phyloP scores from a whole-genome alignment of 176 grass and related monocot genomes.

The Bromus sterilis region DNA sequence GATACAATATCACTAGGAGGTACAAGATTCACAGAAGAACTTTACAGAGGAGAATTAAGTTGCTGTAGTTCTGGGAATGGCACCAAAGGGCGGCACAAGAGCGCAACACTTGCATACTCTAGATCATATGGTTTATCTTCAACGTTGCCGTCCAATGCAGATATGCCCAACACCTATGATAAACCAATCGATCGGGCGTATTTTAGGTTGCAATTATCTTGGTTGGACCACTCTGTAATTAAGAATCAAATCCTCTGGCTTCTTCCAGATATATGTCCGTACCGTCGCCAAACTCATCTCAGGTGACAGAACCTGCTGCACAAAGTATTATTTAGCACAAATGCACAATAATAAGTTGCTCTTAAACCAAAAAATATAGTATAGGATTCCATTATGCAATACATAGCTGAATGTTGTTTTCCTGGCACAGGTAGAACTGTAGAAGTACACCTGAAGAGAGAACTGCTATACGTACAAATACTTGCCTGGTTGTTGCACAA shows the following conservation, averaged over 20 bases:
- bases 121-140: not conserved
- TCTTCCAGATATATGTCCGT: constrained; percentile 91
- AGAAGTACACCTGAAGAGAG: not conserved
- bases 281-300: constrained; percentile 96
- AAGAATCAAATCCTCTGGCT: constrained; percentile 86
- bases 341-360: not conserved
- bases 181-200: constrained; percentile 18
- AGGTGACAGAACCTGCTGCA: constrained; percentile 56
- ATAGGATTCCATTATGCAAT: not conserved
- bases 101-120: not conserved
- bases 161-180: not conserved
- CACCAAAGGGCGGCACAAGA: not conserved
- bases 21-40: constrained; percentile 38
- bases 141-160: not conserved
- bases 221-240: constrained; percentile 77
- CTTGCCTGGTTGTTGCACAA: constrained; percentile 93
- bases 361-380: not conserved
- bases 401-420: not conserved
- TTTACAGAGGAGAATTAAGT: constrained; percentile 36
- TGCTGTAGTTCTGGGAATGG: not conserved
- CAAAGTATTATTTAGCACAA: not conserved
- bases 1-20: constrained; percentile 31
- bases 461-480: not conserved
- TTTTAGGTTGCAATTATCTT: constrained; percentile 29
- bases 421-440: not conserved